These are phyloP conservation scores for Hymenoscyphus occultus DNA, from an alignment of 2,329 filamentous ascomycete genomes.

Conservation along the genomic window DNA sequence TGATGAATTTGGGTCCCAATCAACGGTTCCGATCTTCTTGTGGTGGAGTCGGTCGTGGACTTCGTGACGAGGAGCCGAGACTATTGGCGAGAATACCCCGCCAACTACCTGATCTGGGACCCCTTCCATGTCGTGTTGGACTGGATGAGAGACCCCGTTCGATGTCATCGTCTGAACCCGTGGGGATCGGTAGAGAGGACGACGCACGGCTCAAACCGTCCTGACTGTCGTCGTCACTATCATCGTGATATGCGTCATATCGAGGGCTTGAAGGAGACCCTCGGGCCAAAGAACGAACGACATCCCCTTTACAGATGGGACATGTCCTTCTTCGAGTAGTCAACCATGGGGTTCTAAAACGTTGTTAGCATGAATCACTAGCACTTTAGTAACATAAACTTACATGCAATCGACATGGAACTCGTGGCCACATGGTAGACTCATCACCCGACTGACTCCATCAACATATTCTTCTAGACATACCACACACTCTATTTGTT, in stretches of 20 bases:
- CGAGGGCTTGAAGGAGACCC: conserved; percentile 33
- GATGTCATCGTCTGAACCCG: conserved; percentile 23
- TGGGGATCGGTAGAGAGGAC: conserved; percentile 39
- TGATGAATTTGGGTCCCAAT: conserved; percentile 3
- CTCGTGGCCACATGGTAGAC: conserved; percentile 92
- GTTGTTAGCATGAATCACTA: conserved; percentile 14
- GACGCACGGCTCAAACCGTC: conserved; percentile 44
- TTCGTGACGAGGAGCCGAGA: conserved; percentile 27
- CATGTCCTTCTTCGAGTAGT: conserved; percentile 95
- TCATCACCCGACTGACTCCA: conserved; percentile 94
- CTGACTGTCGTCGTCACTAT: conserved; percentile 45
- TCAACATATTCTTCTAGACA: conserved; percentile 96
- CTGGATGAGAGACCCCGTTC: conserved; percentile 29
- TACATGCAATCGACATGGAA: conserved; percentile 99
- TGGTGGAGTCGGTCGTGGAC: conserved; percentile 18
- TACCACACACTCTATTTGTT: conserved; percentile 86
- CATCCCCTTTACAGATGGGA: conserved; percentile 97
- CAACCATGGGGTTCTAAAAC: conserved; percentile 82
- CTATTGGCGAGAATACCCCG: conserved; percentile 27
- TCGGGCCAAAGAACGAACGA: conserved; percentile 68
- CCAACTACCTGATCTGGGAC: conserved; percentile 25
- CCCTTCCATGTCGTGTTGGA: conserved; percentile 20
- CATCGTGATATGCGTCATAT: conserved; percentile 39
- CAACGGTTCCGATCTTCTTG: conserved; percentile 32
- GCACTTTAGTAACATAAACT: conserved; percentile 45